Base-by-base conservation (phyloP, 2,329 filamentous ascomycete genomes). In the Kalmusia sp. region DNA sequence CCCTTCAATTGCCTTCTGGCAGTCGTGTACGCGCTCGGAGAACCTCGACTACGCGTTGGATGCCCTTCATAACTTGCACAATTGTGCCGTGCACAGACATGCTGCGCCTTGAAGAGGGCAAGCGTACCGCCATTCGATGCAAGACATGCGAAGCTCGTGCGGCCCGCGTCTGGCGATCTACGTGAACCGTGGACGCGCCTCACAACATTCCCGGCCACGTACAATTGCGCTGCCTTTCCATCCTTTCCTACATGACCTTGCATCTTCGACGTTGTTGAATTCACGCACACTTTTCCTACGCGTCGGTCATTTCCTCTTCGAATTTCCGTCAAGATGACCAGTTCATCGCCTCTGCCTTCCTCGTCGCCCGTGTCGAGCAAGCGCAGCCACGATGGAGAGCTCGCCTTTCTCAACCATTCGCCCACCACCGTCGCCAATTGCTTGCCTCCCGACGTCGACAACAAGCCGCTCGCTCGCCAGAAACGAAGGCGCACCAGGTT, bases 401-500 rank as follows among this genome's bases (percentile, higher is more conserved):
- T 82, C 67, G 81, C 84, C 44, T 87, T 86, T 64, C 75, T 86
- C n/a, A 81, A 85, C 35, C 83, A 86, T 67, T 85, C 83, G 14
- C 79, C 83, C 51, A 79, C 81, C 57, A 84, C 82, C 14, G 69
- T 86, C 46, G 80, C 80, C 14, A 78, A 83, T 61, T 82, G 82
- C 35, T 76, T 84, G 25, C 82, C 82, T 41, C 82, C 83, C 22
- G 80, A 81, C 52, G 78, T 85, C 40, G 84, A 87, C 66, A 84
- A 86, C 66, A 85, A 84, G 61, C 75, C 82, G 55, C 76, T 85
- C 47, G 82, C 80, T 39, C 81, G 85, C 41, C 85, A 87, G 67
- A 87, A 84, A 68, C 79, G 85, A 39, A 79, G 84, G 62, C 79
- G 85, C 52, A 87, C 85, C 28, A 87, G 84, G 85, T 86, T 78